Conservation (phyloP, 805 yeast genomes). For the Myxozyma mucilagina region DNA sequence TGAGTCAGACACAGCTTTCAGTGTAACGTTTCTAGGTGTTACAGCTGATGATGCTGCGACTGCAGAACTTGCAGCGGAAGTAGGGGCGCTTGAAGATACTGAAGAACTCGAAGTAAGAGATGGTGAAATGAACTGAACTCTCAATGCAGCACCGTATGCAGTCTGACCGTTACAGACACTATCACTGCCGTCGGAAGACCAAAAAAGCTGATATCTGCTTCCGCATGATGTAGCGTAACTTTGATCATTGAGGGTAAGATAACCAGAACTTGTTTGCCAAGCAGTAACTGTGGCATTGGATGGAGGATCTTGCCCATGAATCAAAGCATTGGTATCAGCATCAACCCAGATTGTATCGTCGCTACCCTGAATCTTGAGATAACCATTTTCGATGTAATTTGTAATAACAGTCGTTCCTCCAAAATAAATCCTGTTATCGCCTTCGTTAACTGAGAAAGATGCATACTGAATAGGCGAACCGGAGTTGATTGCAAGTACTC, state of each 20-base stretch:
- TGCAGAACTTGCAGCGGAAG: not conserved
- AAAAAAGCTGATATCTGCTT: not conserved
- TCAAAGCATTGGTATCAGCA: not conserved
- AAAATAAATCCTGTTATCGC: not conserved
- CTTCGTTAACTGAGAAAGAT: not conserved
- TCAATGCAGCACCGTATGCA: slow-evolving; percentile 1
- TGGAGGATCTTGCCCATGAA: not conserved
- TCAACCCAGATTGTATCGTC: slow-evolving; percentile 3
- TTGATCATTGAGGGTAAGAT: not conserved
- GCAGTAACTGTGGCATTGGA: not conserved
- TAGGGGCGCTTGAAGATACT: not conserved
- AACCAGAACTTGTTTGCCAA: not conserved
- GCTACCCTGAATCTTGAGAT: not conserved
- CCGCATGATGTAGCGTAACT: slow-evolving; percentile 3
- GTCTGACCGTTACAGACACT: not conserved
- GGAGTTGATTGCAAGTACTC: not conserved
- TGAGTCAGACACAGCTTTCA: slow-evolving; percentile 22
- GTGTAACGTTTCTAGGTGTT: not conserved
- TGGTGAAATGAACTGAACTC: not conserved
- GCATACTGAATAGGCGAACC: slow-evolving; percentile 7
- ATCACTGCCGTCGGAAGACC: slow-evolving; percentile 6
- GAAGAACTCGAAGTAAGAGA: not conserved
- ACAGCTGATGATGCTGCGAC: not conserved
- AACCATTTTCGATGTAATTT: not conserved
- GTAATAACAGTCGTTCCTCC: not conserved